Base-by-base conservation (phyloP, 306 rosid species). In the Glycyrrhiza uralensis region DNA sequence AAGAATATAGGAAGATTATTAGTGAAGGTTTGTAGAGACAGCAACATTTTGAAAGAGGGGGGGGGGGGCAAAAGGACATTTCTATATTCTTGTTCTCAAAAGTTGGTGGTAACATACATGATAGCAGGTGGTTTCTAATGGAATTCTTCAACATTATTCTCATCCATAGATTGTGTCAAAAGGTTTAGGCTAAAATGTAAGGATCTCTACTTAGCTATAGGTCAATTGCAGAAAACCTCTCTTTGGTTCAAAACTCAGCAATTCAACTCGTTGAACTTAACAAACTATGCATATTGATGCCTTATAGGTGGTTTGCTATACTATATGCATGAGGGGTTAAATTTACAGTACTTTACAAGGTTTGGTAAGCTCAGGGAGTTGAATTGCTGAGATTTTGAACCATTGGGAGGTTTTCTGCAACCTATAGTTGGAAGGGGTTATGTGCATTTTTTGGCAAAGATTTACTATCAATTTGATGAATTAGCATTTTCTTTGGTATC, bases 401-500 rank as follows among this genome's bases (percentile, higher is more conserved):
- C 14, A 11, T 7, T 0, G 12, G 36, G 54, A 12, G 5, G 71
- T 42, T 18, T 67, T 30, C 20, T 47, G 12, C 18, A 47, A 55
- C 73, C 33, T 12, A 67, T 32, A 47, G 72, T 30, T 67, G 58
- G 58, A 67, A 49, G 46, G 32, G 19, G 13, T 12, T 32, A 67
- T 49, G 29, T 32, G 6, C 22, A 19, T 20, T 49, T 32, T n/a
- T 19, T 30, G 29, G 18, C 60, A 1, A 20, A 68, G 24, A 32
- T 20, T 56, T 72, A 41, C 30, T 7, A 3, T 71, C 22, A 12
- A 1, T 39, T 71, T 26, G 76, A 56, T 41, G 56, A 39, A 69
- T 51, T 36, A 22, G 64, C 24, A 23, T 35, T 51, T 51, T n/a
- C 12, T 33, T 35, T n/a, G 29, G 20, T 23, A 14, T 29, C 6